A percentile compares a stretch with the other conserved stretches of the same genome.
phyloP scores from a whole-genome alignment of 495 filamentous ascomycete genomes.

The Platismatia glauca region DNA sequence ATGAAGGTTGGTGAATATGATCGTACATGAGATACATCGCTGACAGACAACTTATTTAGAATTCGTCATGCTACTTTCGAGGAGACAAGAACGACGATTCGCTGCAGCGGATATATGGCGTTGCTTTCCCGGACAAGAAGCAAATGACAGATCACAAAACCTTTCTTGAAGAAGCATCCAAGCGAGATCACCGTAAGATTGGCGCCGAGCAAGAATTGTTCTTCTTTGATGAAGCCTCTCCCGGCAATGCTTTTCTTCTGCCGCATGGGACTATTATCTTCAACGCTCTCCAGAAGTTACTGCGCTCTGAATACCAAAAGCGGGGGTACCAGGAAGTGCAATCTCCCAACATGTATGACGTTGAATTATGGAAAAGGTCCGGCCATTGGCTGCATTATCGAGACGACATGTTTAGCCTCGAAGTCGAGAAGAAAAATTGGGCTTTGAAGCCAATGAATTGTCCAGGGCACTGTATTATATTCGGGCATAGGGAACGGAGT shows the following conservation, averaged over 20 bases:
- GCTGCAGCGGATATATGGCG: conserved; percentile 88
- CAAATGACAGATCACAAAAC: conserved; percentile 80
- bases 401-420: conserved; percentile 92
- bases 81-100: conserved; percentile 89
- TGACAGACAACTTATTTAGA: conserved; percentile 37
- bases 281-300: conserved; percentile 72
- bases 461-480: conserved; percentile 75
- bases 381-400: conserved; percentile 95
- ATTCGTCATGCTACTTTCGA: conserved; percentile 93
- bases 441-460: conserved; percentile 97
- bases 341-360: conserved; percentile 92
- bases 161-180: conserved; percentile 90
- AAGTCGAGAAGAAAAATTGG: conserved; percentile 76
- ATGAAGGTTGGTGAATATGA: conserved; percentile 51
- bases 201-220: conserved; percentile 93
- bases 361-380: conserved; percentile 81
- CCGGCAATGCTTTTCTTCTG: conserved; percentile 89
- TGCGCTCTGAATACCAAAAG: conserved; percentile 83
- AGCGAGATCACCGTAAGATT: conserved; percentile 85
- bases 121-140: conserved; percentile 97
- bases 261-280: conserved; percentile 87
- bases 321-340: conserved; percentile 92
- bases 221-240: conserved; percentile 88
- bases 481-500: conserved; percentile 66
- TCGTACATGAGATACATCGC: neutral